Evolutionary conservation across 192 early-diverging fungal species (phyloP).

Genomic region (Glomus cerebriforme): DNA sequence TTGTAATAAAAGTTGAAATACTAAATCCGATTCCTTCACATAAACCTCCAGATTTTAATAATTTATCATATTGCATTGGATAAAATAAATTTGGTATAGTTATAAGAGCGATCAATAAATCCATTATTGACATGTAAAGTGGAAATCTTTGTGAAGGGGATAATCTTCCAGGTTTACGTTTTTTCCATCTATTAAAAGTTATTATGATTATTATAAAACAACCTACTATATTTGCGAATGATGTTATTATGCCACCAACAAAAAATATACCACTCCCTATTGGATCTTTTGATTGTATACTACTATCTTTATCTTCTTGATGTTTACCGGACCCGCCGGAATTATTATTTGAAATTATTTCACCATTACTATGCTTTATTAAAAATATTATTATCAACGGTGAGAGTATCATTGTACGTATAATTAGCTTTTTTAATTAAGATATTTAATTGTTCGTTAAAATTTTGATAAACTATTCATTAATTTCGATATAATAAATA

Average conservation of each 20-base stretch:
- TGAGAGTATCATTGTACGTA: no score
- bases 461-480: no score
- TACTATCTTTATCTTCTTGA: no score
- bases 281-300: background rate
- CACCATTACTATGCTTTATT: no score
- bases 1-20: background rate
- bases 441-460: no score
- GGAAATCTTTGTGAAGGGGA: conserved; percentile 26
- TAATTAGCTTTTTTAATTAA: no score
- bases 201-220: conserved; percentile 3
- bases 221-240: conserved; percentile 18
- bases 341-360: no score
- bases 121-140: conserved; percentile 29
- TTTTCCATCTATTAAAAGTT: conserved; percentile 1
- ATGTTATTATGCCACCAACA: conserved; percentile 5
- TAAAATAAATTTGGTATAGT: conserved; percentile 27
- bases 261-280: conserved; percentile 4
- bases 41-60: background rate
- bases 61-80: conserved; percentile 17
- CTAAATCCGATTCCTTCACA: conserved; percentile 20
- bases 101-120: background rate
- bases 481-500: no score
- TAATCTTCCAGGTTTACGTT: background rate
- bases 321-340: no score
- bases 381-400: no score